Percentiles rank a stretch among this genome's conserved stretches.
Conservation (phyloP, 495 filamentous ascomycete species). For the Tetracladium marchalianum region DNA sequence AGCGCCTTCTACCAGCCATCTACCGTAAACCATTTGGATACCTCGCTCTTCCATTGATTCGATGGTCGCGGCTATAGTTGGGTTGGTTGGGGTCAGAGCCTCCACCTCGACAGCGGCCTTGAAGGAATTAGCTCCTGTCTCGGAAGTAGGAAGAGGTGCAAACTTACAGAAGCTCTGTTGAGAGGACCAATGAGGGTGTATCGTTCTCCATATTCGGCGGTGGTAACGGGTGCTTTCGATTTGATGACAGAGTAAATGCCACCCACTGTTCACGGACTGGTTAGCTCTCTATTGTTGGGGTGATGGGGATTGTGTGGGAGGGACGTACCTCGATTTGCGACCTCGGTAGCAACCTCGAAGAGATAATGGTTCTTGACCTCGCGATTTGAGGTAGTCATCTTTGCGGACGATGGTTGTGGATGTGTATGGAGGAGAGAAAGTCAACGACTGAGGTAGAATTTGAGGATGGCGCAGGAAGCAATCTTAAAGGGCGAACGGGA, state of each 20-base stretch:
- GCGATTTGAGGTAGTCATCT: constrained; percentile 28
- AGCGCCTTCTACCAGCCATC: constrained; percentile 96
- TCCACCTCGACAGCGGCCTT: constrained; percentile 95
- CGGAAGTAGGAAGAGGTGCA: neutral
- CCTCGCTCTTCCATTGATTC: constrained; percentile 83
- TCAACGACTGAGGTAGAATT: neutral
- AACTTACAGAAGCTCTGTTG: constrained; percentile 73
- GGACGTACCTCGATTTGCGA: constrained; percentile 78
- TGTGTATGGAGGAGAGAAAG: neutral
- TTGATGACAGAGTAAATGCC: constrained; percentile 99
- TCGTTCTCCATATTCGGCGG: constrained; percentile 93
- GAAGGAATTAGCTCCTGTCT: constrained; percentile 11
- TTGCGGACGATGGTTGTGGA: neutral
- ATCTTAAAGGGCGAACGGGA: too few relatives aligned
- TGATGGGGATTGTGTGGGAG: neutral
- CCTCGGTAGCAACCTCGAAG: constrained; percentile 94
- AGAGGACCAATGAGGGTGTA: constrained; percentile 94
- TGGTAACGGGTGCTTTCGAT: constrained; percentile 96
- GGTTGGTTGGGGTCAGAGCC: constrained; percentile 73
- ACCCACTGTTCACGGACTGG: constrained; percentile 51
- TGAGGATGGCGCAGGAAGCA: neutral
- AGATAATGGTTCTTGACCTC: constrained; percentile 76
- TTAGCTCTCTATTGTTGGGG: neutral
- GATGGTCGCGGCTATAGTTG: constrained; percentile 72
- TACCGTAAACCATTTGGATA: constrained; percentile 82